These are phyloP conservation scores for Coemansia sp. DNA, from an alignment of 192 early-diverging fungal species.

Conservation along the genomic window DNA sequence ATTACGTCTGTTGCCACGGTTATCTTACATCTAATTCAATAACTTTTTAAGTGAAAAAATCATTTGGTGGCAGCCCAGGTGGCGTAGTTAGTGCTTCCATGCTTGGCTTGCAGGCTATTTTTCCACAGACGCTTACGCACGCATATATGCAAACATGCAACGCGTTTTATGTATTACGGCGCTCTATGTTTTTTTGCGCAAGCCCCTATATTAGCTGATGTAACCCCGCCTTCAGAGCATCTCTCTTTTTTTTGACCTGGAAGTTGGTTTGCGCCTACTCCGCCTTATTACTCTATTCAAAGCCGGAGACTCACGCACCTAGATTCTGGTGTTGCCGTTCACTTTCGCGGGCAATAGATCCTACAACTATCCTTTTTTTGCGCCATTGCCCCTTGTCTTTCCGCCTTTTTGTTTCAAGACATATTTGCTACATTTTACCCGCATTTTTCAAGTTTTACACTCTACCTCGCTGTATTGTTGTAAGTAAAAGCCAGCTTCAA, in stretches of 20 bases:
- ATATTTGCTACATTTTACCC: slow-evolving; percentile 3
- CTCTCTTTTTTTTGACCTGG: background rate
- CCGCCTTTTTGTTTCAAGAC: background rate
- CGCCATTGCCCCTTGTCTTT: background rate
- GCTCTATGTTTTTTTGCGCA: background rate
- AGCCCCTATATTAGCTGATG: slow-evolving; percentile 1
- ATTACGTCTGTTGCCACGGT: slow-evolving; percentile 2
- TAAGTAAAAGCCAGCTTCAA: background rate
- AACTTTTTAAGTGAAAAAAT: background rate
- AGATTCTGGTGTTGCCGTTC: background rate
- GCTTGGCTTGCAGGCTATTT: background rate
- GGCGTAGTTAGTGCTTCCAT: slow-evolving; percentile 2
- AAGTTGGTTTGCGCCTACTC: slow-evolving; percentile 6
- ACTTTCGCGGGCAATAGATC: background rate
- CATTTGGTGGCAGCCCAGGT: slow-evolving; percentile 3
- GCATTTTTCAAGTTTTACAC: background rate
- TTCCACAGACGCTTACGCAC: background rate
- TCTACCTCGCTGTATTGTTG: background rate
- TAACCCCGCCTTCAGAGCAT: background rate
- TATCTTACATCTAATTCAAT: background rate
- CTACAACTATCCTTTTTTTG: background rate
- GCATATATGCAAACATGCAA: background rate
- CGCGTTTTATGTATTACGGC: background rate
- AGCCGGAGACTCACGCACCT: background rate
- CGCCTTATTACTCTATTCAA: background rate